These are phyloP conservation scores for Pichia phayaonensis DNA, from an alignment of 805 yeast species.

Conservation along the genomic window DNA sequence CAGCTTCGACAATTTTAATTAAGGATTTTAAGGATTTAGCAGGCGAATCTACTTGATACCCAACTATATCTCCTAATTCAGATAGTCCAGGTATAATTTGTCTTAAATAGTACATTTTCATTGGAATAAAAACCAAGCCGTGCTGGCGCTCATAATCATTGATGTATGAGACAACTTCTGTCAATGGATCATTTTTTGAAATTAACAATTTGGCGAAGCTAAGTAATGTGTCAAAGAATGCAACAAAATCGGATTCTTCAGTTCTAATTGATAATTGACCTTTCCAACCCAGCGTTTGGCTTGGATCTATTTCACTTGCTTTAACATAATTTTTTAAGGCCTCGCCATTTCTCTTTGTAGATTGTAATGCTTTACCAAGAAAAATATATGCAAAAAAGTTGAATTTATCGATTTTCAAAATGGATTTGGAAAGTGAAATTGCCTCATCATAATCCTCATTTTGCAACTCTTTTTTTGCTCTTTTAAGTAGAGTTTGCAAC, in stretches of 20 bases:
- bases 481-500: slow-evolving; percentile 31
- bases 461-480: slow-evolving; percentile 31
- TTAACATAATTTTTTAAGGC: slow-evolving; percentile 38
- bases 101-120: slow-evolving; percentile 42
- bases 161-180: slow-evolving; percentile 43
- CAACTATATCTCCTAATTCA: slow-evolving; percentile 44
- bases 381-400: slow-evolving; percentile 65
- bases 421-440: slow-evolving; percentile 17
- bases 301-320: slow-evolving; percentile 45
- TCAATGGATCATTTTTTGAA: slow-evolving; percentile 36
- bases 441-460: slow-evolving; percentile 7
- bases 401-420: slow-evolving; percentile 45
- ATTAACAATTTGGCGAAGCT: slow-evolving; percentile 36
- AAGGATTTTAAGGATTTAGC: slow-evolving; percentile 38
- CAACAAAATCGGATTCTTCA: slow-evolving; percentile 29
- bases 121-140: slow-evolving; percentile 7
- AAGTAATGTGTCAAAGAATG: slow-evolving; percentile 42
- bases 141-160: slow-evolving; percentile 34
- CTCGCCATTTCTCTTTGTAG: slow-evolving; percentile 29
- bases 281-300: slow-evolving; percentile 67
- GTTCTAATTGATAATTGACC: slow-evolving; percentile 53
- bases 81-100: slow-evolving; percentile 47
- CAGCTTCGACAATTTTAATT: slow-evolving; percentile 31
- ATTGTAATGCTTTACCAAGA: slow-evolving; percentile 60
- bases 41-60: slow-evolving; percentile 39